Conservation (phyloP, 2,329 filamentous ascomycete species). For the Ascochyta fabae region DNA sequence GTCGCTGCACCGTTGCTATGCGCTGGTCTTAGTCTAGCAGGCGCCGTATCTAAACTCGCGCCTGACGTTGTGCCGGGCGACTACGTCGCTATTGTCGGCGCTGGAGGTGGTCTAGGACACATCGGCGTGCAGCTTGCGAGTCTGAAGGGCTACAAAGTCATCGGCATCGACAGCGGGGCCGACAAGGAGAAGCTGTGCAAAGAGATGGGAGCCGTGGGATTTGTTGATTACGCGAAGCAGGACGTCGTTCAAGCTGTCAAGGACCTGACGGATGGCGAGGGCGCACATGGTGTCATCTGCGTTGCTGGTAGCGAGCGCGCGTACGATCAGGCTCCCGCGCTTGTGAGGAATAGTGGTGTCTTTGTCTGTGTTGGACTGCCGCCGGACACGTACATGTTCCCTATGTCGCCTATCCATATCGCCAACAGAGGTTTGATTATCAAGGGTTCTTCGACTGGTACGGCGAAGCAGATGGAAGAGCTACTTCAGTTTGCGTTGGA, state of each 20-base stretch:
- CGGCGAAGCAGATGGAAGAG: constrained; percentile 54
- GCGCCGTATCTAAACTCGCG: constrained; percentile 83
- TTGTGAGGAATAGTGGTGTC: constrained; percentile 55
- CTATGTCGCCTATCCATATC: constrained; percentile 56
- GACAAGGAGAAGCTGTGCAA: constrained; percentile 76
- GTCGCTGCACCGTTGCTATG: constrained; percentile 47
- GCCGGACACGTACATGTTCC: constrained; percentile 52
- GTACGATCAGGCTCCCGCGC: constrained; percentile 53
- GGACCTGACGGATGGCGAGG: constrained; percentile 50
- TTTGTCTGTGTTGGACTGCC: constrained; percentile 58
- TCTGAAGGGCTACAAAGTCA: constrained; percentile 82
- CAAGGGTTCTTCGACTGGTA: constrained; percentile 56
- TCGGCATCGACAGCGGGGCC: constrained; percentile 83
- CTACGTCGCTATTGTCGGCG: constrained; percentile 81
- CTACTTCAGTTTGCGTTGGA: constrained; percentile 52
- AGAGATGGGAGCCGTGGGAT: constrained; percentile 73
- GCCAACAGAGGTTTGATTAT: constrained; percentile 55
- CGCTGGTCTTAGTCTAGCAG: constrained; percentile 67
- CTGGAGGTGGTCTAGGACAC: constrained; percentile 79
- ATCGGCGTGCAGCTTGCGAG: constrained; percentile 80
- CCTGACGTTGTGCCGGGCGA: constrained; percentile 75
- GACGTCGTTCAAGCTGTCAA: constrained; percentile 51
- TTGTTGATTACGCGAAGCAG: constrained; percentile 76
- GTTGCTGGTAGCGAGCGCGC: constrained; percentile 55
- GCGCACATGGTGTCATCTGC: constrained; percentile 56